Evolutionary conservation across 805 yeast species (phyloP), one percentile per base, ranked within the genome.

Genomic region (Vanderwaltozyma verrucispora): DNA sequence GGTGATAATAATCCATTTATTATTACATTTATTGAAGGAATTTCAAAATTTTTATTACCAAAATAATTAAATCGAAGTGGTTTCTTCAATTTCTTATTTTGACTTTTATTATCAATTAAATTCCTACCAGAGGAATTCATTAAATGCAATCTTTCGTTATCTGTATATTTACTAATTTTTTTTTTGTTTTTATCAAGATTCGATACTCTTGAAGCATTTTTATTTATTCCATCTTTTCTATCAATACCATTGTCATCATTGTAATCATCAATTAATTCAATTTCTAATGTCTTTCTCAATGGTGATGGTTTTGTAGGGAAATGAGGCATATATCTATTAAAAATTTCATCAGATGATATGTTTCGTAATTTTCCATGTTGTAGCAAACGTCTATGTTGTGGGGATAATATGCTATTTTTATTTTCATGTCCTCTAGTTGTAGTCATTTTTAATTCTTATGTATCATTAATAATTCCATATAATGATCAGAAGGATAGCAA

Each of bases 291-390:
- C 15, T 42, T 37, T 30, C 50, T 35, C 21, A 46, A 30, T 10
- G 50, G 50, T 14, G 50, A 46, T n/a, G 50, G 48, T 15, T 33
- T 38, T 8, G 38, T 35, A 1, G 50, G 50, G 21, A 35, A 36
- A 33, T 46, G 41, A 20, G 30, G 39, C 40, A 39, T 33, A 28
- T 39, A 42, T 36, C 33, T 46, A 16, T 8, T 26, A 7, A 35
- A 16, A 5, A 35, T 23, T 3, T 29, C 29, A 23, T 5, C n/a
- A 23, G 23, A 16, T 5, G 21, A 12, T 15, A 28, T 7, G 8
- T 14, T 6, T 11, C 27, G 27, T 10, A 24, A 10, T 24, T 13
- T 12, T 8, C 13, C 27, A 24, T 24, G 23, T 21, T 21, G 23
- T 9, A 21, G 6, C 9, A 21, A 9, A 6, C 23, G 23, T 21